Evolutionary conservation across 1,139 yeast genomes (phyloP).

Genomic region (Candida albicans): DNA sequence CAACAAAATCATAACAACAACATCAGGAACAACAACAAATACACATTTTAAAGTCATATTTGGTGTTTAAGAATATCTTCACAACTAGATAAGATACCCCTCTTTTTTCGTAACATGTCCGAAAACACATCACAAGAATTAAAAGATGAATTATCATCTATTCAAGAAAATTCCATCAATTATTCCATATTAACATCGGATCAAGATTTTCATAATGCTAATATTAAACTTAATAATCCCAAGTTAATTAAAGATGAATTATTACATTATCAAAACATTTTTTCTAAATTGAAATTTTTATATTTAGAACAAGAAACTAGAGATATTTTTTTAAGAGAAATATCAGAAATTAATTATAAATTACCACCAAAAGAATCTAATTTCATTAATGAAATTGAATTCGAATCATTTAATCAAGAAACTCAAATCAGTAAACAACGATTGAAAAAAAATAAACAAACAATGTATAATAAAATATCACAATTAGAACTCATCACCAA

Average conservation of each 20-base stretch:
- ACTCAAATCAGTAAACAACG: constrained; percentile 1
- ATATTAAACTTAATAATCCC: constrained; percentile 21
- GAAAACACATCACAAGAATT: not conserved
- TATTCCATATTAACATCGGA: constrained; percentile 3
- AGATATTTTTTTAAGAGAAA: constrained; percentile 52
- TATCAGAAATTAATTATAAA: constrained; percentile 7
- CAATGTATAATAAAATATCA: constrained; percentile 4
- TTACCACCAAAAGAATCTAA: not conserved
- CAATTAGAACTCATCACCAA: constrained; percentile 1
- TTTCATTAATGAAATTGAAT: constrained; percentile 3
- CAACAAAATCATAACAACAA: too few species aligned
- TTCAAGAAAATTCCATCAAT: not conserved
- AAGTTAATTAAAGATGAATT: constrained; percentile 29
- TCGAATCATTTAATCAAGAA: constrained; percentile 1
- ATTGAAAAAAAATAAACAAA: constrained; percentile 5
- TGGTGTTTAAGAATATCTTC: too few species aligned
- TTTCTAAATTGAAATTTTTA: constrained; percentile 55
- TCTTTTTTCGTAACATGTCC: not conserved
- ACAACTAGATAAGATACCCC: not conserved
- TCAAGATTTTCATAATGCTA: constrained; percentile 3
- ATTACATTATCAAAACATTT: constrained; percentile 36
- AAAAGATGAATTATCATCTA: not conserved
- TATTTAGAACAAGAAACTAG: constrained; percentile 69
- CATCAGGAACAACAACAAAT: too few species aligned
- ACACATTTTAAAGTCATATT: too few species aligned